Percentiles rank a stretch among this genome's conserved stretches.
phyloP scores from a whole-genome alignment of 257 asterid species.

The Datura wrightii region DNA sequence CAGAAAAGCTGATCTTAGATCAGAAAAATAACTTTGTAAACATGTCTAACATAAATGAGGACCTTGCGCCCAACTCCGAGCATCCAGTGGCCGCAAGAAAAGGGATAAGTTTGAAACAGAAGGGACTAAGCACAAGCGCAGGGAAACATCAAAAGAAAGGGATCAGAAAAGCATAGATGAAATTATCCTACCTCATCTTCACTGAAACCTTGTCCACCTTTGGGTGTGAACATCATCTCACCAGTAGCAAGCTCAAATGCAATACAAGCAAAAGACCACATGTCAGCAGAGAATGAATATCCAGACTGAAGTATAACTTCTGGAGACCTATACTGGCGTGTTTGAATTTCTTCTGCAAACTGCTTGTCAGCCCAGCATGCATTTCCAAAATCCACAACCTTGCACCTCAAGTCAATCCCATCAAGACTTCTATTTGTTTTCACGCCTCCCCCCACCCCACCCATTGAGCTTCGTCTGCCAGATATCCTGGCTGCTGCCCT shows the following conservation, averaged over 20 bases:
- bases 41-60: slow-evolving; percentile 8
- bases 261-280: slow-evolving; percentile 98
- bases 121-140: not conserved
- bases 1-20: not conserved
- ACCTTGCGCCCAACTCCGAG: not conserved
- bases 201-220: slow-evolving; percentile 85
- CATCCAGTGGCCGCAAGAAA: slow-evolving; percentile 24
- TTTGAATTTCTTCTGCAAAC: slow-evolving; percentile 91
- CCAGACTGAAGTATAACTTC: slow-evolving; percentile 90
- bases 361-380: slow-evolving; percentile 94
- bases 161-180: slow-evolving; percentile 26
- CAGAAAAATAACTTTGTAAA: not conserved
- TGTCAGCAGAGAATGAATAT: slow-evolving; percentile 87
- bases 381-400: slow-evolving; percentile 97
- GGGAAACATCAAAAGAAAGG: not conserved
- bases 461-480: slow-evolving; percentile 71
- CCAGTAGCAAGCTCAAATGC: slow-evolving; percentile 98
- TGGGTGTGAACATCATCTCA: slow-evolving; percentile 96
- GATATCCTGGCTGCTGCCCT: slow-evolving; percentile 95
- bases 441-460: slow-evolving; percentile 51
- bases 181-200: slow-evolving; percentile 84
- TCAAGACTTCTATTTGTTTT: slow-evolving; percentile 80
- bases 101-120: not conserved
- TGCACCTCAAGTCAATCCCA: slow-evolving; percentile 82
- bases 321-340: slow-evolving; percentile 98